Conservation (phyloP, 805 yeast species). For the Geotrichum ghanense region DNA sequence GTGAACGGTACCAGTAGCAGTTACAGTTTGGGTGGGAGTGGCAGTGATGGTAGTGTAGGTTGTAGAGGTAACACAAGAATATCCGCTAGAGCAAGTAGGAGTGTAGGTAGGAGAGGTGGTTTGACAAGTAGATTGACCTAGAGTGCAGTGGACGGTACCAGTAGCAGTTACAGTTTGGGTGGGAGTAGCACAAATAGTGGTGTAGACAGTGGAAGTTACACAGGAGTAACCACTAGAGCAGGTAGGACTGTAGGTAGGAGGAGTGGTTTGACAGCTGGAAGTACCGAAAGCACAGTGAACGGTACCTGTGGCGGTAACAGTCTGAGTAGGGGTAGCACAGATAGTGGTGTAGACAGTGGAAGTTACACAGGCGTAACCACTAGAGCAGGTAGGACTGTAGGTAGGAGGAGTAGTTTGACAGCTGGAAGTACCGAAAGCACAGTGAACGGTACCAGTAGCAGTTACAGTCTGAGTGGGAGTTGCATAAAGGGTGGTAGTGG, state of each 20-base stretch:
- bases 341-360: not conserved
- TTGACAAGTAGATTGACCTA: not conserved
- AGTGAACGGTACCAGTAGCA: constrained; percentile 4
- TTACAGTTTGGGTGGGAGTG: not conserved
- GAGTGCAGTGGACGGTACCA: not conserved
- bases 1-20: not conserved
- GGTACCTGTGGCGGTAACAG: not conserved
- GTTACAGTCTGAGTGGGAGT: constrained; percentile 5
- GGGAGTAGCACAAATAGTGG: not conserved
- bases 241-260: not conserved
- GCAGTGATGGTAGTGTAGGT: not conserved
- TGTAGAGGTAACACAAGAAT: not conserved
- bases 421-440: constrained; percentile 1
- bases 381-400: not conserved
- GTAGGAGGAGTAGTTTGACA: constrained; percentile 4
- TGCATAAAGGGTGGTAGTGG: not conserved
- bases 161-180: constrained; percentile 2
- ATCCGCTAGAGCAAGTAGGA: not conserved
- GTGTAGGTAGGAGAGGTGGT: not conserved
- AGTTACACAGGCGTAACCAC: not conserved
- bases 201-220: not conserved
- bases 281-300: not conserved
- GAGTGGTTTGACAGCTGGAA: not conserved
- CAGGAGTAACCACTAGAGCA: constrained; percentile 1
- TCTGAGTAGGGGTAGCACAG: not conserved